Evolutionary conservation across 2,329 filamentous ascomycete species (phyloP).

Genomic region (Beauveria asiatica): DNA sequence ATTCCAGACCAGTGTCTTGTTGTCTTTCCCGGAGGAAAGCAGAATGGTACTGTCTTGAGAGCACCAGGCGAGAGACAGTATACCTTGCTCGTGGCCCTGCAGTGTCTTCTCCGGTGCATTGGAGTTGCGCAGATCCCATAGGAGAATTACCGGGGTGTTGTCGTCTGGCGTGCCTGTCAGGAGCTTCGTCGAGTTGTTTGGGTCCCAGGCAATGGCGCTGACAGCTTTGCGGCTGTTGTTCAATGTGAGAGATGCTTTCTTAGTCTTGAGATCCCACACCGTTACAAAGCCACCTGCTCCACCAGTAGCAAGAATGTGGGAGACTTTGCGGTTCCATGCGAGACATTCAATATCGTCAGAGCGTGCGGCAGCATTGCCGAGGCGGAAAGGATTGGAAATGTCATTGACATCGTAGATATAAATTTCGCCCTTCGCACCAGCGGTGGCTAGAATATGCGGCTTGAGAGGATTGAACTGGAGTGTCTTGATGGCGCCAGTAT

Average conservation of each 20-base stretch:
- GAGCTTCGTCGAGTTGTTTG: conserved; percentile 87
- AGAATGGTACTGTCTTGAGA: conserved; percentile 80
- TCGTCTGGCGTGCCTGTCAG: conserved; percentile 88
- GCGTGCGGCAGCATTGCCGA: conserved; percentile 80
- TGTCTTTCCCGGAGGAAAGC: conserved; percentile 93
- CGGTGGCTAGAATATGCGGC: conserved; percentile 84
- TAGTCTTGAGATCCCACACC: conserved; percentile 96
- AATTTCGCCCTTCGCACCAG: conserved; percentile 89
- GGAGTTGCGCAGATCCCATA: conserved; percentile 95
- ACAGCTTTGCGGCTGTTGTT: conserved; percentile 94
- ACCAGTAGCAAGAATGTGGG: conserved; percentile 91
- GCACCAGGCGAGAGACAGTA: conserved; percentile 94
- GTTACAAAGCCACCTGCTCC: conserved; percentile 91
- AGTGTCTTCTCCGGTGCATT: conserved; percentile 87
- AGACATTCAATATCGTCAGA: conserved; percentile 93
- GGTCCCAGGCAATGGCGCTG: conserved; percentile 95
- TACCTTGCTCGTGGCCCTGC: conserved; percentile 86
- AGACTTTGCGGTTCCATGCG: conserved; percentile 97
- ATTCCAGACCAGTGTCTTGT: conserved; percentile 93
- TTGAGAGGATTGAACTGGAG: conserved; percentile 94
- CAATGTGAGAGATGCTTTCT: conserved; percentile 91
- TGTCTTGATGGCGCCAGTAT: conserved; percentile 86
- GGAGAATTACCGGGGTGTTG: conserved; percentile 73
- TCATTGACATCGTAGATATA: conserved; percentile 95
- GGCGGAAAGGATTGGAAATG: conserved; percentile 73